Conservation (phyloP, 2,329 filamentous ascomycete species). For the Torrubiella hemipterigena region DNA sequence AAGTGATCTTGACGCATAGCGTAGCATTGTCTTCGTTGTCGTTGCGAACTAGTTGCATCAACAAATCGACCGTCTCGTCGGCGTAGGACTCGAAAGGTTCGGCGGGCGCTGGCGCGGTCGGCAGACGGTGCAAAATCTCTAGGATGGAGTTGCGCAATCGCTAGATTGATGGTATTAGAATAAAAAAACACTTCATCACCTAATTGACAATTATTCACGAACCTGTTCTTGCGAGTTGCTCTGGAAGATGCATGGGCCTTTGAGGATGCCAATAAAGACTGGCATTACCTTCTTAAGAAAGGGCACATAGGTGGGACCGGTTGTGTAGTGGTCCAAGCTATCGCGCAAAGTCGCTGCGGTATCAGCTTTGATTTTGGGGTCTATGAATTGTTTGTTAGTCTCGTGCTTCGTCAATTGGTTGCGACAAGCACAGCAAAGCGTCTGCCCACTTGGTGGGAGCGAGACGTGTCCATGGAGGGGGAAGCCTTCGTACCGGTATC, state of each 20-base stretch:
- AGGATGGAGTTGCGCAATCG: slow-evolving; percentile 88
- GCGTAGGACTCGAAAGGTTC: slow-evolving; percentile 85
- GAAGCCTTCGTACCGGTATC: slow-evolving; percentile 48
- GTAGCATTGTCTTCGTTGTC: slow-evolving; percentile 99
- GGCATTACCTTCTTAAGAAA: slow-evolving; percentile 87
- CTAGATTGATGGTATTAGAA: slow-evolving; percentile 27
- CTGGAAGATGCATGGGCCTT: slow-evolving; percentile 79
- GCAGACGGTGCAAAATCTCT: slow-evolving; percentile 84
- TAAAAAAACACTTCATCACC: not conserved
- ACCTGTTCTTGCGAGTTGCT: slow-evolving; percentile 86
- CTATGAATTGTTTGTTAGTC: slow-evolving; percentile 36
- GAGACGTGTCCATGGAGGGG: slow-evolving; percentile 2
- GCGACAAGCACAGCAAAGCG: not conserved
- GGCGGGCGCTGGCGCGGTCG: slow-evolving; percentile 54
- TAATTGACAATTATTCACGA: slow-evolving; percentile 14
- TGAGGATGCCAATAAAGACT: slow-evolving; percentile 74
- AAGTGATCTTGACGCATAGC: slow-evolving; percentile 95
- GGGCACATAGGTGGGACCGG: slow-evolving; percentile 59
- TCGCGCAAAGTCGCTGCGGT: slow-evolving; percentile 81
- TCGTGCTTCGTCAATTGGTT: not conserved
- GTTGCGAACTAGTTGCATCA: slow-evolving; percentile 76
- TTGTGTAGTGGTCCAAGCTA: slow-evolving; percentile 78
- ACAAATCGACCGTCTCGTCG: slow-evolving; percentile 74
- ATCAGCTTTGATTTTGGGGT: slow-evolving; percentile 69
- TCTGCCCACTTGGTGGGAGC: not conserved